These are phyloP conservation scores for Taphrina deformans DNA, from an alignment of 1,139 yeast genomes.

Conservation along the genomic window DNA sequence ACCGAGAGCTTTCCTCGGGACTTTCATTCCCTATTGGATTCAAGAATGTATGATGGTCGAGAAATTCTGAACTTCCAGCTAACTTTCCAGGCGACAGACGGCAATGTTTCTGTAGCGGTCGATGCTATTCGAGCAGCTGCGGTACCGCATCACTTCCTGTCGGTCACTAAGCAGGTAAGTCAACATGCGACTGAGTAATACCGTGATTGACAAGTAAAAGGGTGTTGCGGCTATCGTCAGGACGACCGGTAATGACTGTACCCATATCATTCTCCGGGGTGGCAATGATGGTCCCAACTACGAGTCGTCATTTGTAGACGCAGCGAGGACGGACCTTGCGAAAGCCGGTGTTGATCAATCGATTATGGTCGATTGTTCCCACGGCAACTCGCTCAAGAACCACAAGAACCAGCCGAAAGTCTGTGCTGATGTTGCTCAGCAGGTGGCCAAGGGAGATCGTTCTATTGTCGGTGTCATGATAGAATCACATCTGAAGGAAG, in stretches of 20 bases:
- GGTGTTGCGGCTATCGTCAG: constrained; percentile 63
- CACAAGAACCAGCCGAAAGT: constrained; percentile 93
- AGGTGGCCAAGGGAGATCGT: constrained; percentile 76
- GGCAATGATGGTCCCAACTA: constrained; percentile 93
- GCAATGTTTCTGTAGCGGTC: constrained; percentile 85
- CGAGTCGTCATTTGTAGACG: constrained; percentile 73
- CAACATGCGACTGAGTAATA: constrained; percentile 58
- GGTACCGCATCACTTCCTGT: constrained; percentile 91
- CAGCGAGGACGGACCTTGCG: constrained; percentile 65
- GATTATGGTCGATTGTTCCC: constrained; percentile 95
- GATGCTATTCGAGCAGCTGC: constrained; percentile 94
- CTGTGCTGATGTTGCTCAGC: constrained; percentile 72
- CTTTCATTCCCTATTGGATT: constrained; percentile 96
- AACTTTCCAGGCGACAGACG: constrained; percentile 60
- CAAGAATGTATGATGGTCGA: constrained; percentile 66
- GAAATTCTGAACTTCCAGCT: neutral
- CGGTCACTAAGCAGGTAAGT: constrained; percentile 95
- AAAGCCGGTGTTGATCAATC: constrained; percentile 49
- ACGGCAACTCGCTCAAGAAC: constrained; percentile 93
- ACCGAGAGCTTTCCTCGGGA: constrained; percentile 95
- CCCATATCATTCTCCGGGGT: constrained; percentile 90
- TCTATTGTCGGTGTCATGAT: constrained; percentile 90
- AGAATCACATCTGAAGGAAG: constrained; percentile 89
- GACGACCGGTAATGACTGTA: constrained; percentile 42
- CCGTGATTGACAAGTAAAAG: constrained; percentile 64